These are phyloP conservation scores for Chaetomium globosum DNA, from an alignment of 2,329 filamentous ascomycete species.

Conservation along the genomic window DNA sequence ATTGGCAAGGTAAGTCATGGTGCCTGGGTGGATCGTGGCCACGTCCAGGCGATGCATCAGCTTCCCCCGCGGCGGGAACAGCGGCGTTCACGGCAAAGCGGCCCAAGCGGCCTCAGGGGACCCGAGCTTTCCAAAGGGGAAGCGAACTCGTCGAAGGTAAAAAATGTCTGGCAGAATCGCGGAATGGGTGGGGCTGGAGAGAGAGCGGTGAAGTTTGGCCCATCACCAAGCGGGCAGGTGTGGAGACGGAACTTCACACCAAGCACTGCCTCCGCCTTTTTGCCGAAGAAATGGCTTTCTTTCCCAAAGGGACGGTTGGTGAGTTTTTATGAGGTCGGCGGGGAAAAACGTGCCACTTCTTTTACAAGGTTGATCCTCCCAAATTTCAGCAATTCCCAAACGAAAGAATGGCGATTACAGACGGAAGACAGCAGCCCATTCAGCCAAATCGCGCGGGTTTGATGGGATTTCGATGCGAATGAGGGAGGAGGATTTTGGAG, in stretches of 20 bases:
- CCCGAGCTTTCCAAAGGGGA: background rate
- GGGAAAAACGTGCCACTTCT: background rate
- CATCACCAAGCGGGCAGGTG: background rate
- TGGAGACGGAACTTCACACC: constrained; percentile 4
- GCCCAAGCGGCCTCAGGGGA: background rate
- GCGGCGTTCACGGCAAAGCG: constrained; percentile 5
- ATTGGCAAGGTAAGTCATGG: background rate
- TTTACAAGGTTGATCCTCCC: background rate
- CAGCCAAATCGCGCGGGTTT: background rate
- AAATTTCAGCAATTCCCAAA: background rate
- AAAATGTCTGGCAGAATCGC: constrained; percentile 1
- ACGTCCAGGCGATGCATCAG: constrained; percentile 5
- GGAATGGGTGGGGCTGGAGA: background rate
- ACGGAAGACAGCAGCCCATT: background rate
- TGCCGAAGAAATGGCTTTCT: background rate
- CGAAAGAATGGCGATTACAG: background rate
- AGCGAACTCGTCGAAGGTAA: background rate
- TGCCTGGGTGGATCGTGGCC: background rate
- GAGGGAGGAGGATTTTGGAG: constrained; percentile 6
- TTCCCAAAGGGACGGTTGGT: background rate
- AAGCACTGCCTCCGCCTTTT: constrained; percentile 11
- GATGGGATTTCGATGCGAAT: background rate
- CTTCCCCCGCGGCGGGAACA: constrained; percentile 3
- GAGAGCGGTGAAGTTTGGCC: constrained; percentile 11
- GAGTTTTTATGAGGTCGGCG: background rate